Evolutionary conservation across 164 flowering plant species (phyloP).

Genomic region (Paratinospora sagittata): DNA sequence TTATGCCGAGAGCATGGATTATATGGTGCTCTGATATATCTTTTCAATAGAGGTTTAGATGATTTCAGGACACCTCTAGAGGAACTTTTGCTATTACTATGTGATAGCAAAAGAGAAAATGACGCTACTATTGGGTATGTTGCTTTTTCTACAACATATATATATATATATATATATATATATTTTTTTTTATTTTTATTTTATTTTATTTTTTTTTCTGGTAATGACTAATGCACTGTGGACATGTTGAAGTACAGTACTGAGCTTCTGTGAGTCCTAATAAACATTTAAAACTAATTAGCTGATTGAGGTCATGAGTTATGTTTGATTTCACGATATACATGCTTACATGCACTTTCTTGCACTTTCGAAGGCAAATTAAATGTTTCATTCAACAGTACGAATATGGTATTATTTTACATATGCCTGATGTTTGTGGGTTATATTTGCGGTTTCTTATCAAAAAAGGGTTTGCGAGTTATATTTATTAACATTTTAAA

Average conservation of each 20-base stretch:
- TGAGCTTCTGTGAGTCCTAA: no score
- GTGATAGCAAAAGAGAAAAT: constrained; percentile 44
- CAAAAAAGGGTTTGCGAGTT: no score
- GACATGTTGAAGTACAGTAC: no score
- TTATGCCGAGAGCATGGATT: constrained; percentile 90
- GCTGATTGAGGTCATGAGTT: no score
- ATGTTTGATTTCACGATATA: no score
- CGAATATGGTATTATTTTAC: not conserved
- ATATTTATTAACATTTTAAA: not conserved
- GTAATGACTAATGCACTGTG: not conserved
- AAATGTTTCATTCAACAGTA: not conserved
- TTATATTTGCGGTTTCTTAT: no score
- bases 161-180: no score
- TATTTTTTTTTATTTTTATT: no score
- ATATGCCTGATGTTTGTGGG: not conserved
- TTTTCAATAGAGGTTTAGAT: constrained; percentile 87
- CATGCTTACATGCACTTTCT: no score
- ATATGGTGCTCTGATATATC: constrained; percentile 84
- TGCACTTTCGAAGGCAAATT: not conserved
- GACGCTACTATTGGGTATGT: constrained; percentile 72
- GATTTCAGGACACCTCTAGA: constrained; percentile 92
- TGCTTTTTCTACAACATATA: not conserved
- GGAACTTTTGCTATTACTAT: constrained; percentile 67
- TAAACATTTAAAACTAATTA: no score
- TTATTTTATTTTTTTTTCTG: not conserved